Base-by-base conservation (phyloP, 768 basidiomycete species). In the Gloeopeniophorella convolvens region DNA sequence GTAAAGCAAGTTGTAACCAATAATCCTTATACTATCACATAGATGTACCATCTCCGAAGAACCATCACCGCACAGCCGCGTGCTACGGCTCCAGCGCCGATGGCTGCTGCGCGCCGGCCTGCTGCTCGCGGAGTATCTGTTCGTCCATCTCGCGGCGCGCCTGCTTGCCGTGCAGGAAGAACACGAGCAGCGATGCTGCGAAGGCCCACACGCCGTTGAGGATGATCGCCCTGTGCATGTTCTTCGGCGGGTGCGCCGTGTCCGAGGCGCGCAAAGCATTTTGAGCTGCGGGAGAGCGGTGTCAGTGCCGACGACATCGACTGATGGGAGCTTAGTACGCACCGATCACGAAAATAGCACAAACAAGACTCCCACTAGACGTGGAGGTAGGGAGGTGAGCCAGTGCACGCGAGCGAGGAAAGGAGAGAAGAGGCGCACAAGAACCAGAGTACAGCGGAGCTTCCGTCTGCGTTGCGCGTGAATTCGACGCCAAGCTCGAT, bases 401-500 rank as follows among this genome's bases (percentile, higher is more conserved):
- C n/a, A n/a, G n/a, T n/a, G n/a, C n/a, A n/a, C n/a, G n/a, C n/a
- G n/a, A n/a, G n/a, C n/a, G n/a, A n/a, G n/a, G n/a, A n/a, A n/a
- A n/a, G n/a, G n/a, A n/a, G n/a, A n/a, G n/a, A n/a, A n/a, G n/a
- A n/a, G n/a, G 71, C 82, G 49, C 61, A 87, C 83, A 70, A 68
- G 65, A 81, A 82, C 88, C 89, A 92, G 20, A 91, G 60, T 24
- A 89, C 62, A 0, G 88, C 83, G 0, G 87, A 75, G 51, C 86
- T 89, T 1, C 77, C 80, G 50, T 89, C 85, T 1, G 88, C 77
- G 60, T 88, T 89, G 49, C 85, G 73, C 6, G 89, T 89, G 18
- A 91, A 62, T 63, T 93, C 90, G 32, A 82, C 84, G 12, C 77
- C 83, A 18, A 93, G 76, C 61, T 93, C 89, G 49, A 93, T 69